Percentiles rank a stretch among this genome's conserved stretches.
phyloP scores from a whole-genome alignment of 805 yeast genomes.

The Barnettozyma pratensis region DNA sequence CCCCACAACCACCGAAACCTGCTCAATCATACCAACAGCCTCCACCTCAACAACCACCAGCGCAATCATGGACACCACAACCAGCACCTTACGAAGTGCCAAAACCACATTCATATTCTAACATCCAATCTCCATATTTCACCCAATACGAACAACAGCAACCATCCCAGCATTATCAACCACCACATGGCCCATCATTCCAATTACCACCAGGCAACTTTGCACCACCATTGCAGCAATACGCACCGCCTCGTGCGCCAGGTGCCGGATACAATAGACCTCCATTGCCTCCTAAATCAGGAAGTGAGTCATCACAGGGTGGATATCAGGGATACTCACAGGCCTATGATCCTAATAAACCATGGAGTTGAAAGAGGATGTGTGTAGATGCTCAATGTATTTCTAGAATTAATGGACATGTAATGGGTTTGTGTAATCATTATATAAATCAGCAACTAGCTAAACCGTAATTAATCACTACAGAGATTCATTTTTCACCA shows the following conservation, averaged over 20 bases:
- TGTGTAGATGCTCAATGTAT: no score
- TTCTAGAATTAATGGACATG: no score
- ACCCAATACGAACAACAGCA: conserved; percentile 2
- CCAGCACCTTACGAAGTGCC: conserved; percentile 2
- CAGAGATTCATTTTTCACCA: no score
- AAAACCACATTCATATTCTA: conserved; percentile 6
- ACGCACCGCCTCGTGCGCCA: conserved; percentile 4
- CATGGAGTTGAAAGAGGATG: conserved; percentile 3
- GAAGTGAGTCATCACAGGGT: conserved; percentile 28
- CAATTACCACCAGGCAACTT: not conserved
- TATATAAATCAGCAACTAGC: no score
- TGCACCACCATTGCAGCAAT: conserved; percentile 4
- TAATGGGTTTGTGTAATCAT: no score
- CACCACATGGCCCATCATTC: no score
- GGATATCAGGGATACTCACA: conserved; percentile 12
- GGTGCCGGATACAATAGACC: conserved; percentile 10
- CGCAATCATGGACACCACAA: conserved; percentile 1
- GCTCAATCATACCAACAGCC: conserved; percentile 4
- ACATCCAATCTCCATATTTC: not conserved
- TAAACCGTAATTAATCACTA: no score
- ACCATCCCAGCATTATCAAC: not conserved
- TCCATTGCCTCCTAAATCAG: conserved; percentile 14
- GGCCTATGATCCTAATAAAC: conserved; percentile 24
- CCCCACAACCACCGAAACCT: conserved; percentile 2
- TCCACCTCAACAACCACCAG: not conserved